Conservation (phyloP, 257 asterid genomes). For the Phtheirospermum japonicum region DNA sequence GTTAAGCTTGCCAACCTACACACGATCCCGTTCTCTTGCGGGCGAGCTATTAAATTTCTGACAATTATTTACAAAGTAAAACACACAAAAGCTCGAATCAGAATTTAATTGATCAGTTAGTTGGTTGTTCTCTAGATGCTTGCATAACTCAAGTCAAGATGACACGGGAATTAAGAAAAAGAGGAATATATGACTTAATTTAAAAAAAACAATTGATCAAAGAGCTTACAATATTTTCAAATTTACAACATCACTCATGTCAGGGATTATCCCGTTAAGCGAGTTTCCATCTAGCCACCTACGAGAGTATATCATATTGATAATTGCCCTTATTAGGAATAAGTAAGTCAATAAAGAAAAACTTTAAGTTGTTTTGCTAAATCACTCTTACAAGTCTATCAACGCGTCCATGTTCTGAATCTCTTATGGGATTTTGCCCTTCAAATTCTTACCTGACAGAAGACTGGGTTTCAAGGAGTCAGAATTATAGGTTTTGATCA, state of each 20-base stretch:
- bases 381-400: conserved; percentile 74
- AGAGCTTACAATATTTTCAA: conserved; percentile 70
- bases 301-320: conserved; percentile 14
- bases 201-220: neutral
- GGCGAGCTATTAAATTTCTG: too few species aligned
- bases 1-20: too few species aligned
- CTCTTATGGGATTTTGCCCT: conserved; percentile 70
- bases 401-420: conserved; percentile 72
- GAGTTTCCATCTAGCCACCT: conserved; percentile 91
- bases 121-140: conserved; percentile 89
- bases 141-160: conserved; percentile 34
- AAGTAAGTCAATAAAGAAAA: conserved; percentile 15
- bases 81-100: too few species aligned
- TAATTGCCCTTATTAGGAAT: neutral
- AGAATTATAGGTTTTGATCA: conserved; percentile 10
- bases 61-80: too few species aligned
- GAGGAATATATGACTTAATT: neutral
- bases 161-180: conserved; percentile 8
- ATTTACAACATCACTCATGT: conserved; percentile 69
- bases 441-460: conserved; percentile 68
- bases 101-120: conserved; percentile 62
- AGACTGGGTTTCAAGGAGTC: conserved; percentile 49
- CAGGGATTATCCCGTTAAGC: conserved; percentile 69
- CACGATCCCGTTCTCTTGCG: too few species aligned
- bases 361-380: neutral